phyloP scores from a whole-genome alignment of 2,329 filamentous ascomycete species.

The Scedosporium boydii region DNA sequence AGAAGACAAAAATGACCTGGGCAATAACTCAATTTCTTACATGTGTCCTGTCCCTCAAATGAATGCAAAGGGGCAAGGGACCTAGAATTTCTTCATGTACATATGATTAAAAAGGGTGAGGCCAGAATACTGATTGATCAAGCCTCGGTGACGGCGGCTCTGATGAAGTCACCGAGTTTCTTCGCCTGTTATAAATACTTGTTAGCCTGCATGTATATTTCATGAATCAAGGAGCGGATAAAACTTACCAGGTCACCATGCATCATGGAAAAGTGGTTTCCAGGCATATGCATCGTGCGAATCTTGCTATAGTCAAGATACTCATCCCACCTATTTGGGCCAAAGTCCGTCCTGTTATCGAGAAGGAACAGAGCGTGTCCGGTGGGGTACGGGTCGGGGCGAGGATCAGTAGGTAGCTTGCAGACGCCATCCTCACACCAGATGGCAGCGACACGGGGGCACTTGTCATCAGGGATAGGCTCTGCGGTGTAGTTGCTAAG shows the following conservation, averaged over 20 bases:
- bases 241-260: conserved; percentile 39
- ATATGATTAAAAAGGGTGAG: background rate
- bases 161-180: conserved; percentile 23
- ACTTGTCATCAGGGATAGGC: conserved; percentile 48
- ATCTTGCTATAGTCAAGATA: conserved; percentile 53
- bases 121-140: background rate
- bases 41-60: background rate
- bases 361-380: conserved; percentile 60
- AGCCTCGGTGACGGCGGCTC: conserved; percentile 19
- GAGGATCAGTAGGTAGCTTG: conserved; percentile 54
- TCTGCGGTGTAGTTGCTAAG: conserved; percentile 60
- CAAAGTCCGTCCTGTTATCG: conserved; percentile 64
- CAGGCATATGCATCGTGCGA: conserved; percentile 56
- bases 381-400: conserved; percentile 50
- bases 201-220: conserved; percentile 12
- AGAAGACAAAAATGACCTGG: background rate
- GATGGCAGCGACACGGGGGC: conserved; percentile 54
- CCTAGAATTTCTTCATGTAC: background rate
- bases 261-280: conserved; percentile 73
- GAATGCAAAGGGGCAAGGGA: background rate
- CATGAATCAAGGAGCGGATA: background rate
- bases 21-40: background rate
- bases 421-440: conserved; percentile 70
- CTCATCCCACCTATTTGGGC: conserved; percentile 60
- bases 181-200: conserved; percentile 19